These are phyloP conservation scores for Wallacemonas sp. DNA, from an alignment of 208 protist species.

Conservation along the genomic window DNA sequence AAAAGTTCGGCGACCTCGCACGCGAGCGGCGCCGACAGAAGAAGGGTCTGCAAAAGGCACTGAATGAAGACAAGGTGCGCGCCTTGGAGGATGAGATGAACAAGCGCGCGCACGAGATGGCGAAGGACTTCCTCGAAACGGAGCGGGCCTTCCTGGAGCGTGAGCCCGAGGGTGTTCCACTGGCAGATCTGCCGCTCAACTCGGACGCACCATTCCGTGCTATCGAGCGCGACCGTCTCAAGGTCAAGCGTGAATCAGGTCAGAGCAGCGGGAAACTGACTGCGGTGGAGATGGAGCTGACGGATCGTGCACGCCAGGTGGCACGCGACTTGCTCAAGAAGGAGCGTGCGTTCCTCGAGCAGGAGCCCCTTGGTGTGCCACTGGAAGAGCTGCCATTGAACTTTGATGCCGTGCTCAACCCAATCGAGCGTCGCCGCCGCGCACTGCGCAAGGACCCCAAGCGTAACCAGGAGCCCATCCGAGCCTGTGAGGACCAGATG, in stretches of 20 bases:
- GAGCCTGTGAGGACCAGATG: constrained; percentile 63
- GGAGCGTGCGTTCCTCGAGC: constrained; percentile 82
- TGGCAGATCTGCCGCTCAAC: constrained; percentile 34
- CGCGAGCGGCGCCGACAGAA: constrained; percentile 60
- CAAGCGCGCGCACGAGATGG: constrained; percentile 52
- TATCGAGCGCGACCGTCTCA: constrained; percentile 33
- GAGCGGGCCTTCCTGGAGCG: constrained; percentile 60
- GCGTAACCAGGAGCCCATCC: constrained; percentile 50
- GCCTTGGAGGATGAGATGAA: constrained; percentile 75
- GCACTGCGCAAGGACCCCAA: constrained; percentile 45
- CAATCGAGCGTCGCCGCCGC: constrained; percentile 65
- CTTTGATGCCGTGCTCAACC: constrained; percentile 58
- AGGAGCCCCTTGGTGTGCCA: constrained; percentile 78
- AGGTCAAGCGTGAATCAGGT: constrained; percentile 13
- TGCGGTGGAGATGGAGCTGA: constrained; percentile 50
- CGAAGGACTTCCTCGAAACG: constrained; percentile 36
- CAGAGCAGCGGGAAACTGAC: constrained; percentile 17
- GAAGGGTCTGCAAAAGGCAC: constrained; percentile 45
- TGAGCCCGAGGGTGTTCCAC: constrained; percentile 49
- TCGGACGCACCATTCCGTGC: constrained; percentile 33
- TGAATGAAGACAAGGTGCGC: constrained; percentile 41
- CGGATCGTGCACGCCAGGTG: constrained; percentile 43
- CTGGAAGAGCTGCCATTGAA: constrained; percentile 83
- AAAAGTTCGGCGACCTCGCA: constrained; percentile 57
- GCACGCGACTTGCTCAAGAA: constrained; percentile 62